phyloP scores from a whole-genome alignment of 179 eudicot genomes.

The Beta macrorhiza region DNA sequence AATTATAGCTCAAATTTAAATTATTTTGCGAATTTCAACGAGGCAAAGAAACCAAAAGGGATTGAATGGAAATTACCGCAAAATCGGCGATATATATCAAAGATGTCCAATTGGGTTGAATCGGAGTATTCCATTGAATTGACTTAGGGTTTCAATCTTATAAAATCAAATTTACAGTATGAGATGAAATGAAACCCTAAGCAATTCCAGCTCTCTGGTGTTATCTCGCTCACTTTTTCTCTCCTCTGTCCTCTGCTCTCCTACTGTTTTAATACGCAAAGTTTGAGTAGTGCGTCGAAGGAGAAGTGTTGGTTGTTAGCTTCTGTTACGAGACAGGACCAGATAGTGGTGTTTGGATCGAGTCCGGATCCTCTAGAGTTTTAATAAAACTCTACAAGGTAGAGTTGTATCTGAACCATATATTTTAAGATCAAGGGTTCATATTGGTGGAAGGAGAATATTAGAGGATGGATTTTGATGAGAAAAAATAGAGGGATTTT shows the following conservation, averaged over 20 bases:
- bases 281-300: too few relatives aligned
- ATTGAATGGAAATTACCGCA: conserved; percentile 17
- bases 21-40: not conserved
- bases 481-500: too few relatives aligned
- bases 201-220: not conserved
- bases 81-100: conserved; percentile 24
- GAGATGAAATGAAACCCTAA: conserved; percentile 21
- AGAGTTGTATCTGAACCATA: too few relatives aligned
- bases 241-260: not conserved
- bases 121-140: conserved; percentile 23
- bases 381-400: too few relatives aligned
- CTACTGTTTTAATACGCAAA: not conserved
- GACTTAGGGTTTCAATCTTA: conserved; percentile 10
- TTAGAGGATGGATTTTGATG: too few relatives aligned
- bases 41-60: not conserved
- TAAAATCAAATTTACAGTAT: not conserved
- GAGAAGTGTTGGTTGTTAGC: too few relatives aligned
- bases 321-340: too few relatives aligned
- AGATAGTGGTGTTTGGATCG: too few relatives aligned
- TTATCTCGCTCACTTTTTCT: not conserved
- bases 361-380: too few relatives aligned
- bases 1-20: too few relatives aligned
- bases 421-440: too few relatives aligned
- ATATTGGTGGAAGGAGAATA: too few relatives aligned
- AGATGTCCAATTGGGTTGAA: conserved; percentile 29